phyloP scores from a whole-genome alignment of 805 yeast species.

The Candida krabiensis region DNA sequence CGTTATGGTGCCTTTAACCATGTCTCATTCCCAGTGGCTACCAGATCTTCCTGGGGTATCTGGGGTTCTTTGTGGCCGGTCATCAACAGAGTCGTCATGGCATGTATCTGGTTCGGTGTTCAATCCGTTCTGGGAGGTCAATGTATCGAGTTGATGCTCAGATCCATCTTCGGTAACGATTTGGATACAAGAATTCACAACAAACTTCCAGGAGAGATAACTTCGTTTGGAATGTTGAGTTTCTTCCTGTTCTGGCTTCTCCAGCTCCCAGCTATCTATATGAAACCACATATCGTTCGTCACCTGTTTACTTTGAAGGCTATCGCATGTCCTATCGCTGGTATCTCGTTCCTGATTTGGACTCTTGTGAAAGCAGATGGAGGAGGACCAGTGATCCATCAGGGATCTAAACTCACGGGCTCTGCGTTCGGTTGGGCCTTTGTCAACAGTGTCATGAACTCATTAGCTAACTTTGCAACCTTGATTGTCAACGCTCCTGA shows the following conservation, averaged over 20 bases:
- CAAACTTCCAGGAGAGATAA: conserved; percentile 52
- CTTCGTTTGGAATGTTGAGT: conserved; percentile 69
- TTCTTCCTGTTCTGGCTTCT: conserved; percentile 82
- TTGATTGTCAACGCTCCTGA: conserved; percentile 86
- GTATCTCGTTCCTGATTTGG: conserved; percentile 83
- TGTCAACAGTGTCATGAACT: conserved; percentile 72
- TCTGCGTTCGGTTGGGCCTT: conserved; percentile 80
- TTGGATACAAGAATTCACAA: conserved; percentile 63
- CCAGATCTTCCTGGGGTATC: conserved; percentile 81
- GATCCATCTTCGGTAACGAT: conserved; percentile 71
- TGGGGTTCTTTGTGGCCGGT: conserved; percentile 90
- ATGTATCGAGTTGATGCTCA: conserved; percentile 75
- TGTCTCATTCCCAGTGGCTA: conserved; percentile 79
- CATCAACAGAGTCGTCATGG: conserved; percentile 81
- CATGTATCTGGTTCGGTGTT: conserved; percentile 79
- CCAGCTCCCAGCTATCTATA: conserved; percentile 77
- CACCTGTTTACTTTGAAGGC: conserved; percentile 85
- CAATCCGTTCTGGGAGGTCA: conserved; percentile 85
- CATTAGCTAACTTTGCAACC: conserved; percentile 87
- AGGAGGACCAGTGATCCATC: conserved; percentile 68
- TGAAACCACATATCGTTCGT: conserved; percentile 79
- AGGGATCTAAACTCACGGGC: conserved; percentile 52
- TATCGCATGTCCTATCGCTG: conserved; percentile 76
- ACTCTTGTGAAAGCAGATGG: conserved; percentile 78
- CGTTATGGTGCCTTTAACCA: conserved; percentile 82